phyloP scores from a whole-genome alignment of 1,284 basidiomycete genomes.

The Exobasidium rhododendri region DNA sequence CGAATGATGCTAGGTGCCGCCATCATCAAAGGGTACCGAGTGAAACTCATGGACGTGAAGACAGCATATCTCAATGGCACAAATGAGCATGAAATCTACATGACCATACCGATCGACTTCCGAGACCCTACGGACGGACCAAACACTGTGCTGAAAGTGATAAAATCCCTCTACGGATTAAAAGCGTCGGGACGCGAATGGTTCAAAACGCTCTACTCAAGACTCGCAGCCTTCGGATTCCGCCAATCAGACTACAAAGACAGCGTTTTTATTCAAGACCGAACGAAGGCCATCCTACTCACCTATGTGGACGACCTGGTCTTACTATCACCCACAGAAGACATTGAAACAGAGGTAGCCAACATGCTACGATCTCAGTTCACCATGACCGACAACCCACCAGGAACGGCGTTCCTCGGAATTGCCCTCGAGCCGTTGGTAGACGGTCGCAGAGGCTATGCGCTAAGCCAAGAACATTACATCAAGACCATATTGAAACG shows the following conservation, averaged over 20 bases:
- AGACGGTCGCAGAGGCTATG: background rate
- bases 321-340: background rate
- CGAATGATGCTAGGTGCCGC: background rate
- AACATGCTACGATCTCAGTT: background rate
- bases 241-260: background rate
- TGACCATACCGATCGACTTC: background rate
- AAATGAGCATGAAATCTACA: background rate
- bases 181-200: background rate
- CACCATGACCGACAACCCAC: background rate
- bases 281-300: background rate
- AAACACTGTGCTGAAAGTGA: background rate
- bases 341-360: background rate
- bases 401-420: background rate
- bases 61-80: background rate
- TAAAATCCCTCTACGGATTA: background rate
- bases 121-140: too few relatives aligned
- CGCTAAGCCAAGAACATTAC: background rate
- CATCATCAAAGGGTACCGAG: background rate
- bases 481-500: background rate
- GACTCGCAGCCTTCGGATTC: background rate
- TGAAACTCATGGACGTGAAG: background rate
- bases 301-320: background rate
- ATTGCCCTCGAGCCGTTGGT: too few relatives aligned
- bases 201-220: background rate
- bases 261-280: background rate